Evolutionary conservation across 139 green algal genomes (phyloP), one percentile per base, ranked within the genome.

Genomic region (Closterium sp.): DNA sequence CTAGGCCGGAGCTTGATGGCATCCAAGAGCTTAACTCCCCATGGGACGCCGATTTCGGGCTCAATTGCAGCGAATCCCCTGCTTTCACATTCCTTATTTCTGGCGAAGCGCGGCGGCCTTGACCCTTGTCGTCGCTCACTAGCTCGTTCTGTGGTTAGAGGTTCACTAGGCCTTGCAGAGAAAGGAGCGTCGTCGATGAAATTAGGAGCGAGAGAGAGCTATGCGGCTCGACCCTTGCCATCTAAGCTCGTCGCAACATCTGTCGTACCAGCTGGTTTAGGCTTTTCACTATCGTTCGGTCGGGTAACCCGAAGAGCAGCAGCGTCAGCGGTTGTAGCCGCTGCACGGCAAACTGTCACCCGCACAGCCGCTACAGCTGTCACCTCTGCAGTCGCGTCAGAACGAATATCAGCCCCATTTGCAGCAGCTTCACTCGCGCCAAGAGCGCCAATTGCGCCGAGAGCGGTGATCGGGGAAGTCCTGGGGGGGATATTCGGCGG

Each of bases 401-500:
- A 76, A 76, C 55, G 55, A 19, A 76, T 19, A 76, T 16, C 55
- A 76, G 55, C 55, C 23, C 55, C 55, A 76, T 76, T 19, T 76
- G 55, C 25, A 76, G 55, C 55, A 28, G 12, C 55, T 16, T 76
- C 55, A 28, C 55, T 16, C 5, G 55, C 55, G 55, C 55, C 55
- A 76, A 76, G 25, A 76, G 55, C 55, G 55, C 55, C 55, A 19
- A 76, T 19, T 19, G 55, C 55, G 55, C 55, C 16, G 16, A 76
- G 25, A 76, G 55, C 55, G 25, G 55, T 19, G 55, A 76, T 92
- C 5, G 89, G 89, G 36, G 90, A 36, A 2, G 31, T 95, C 87
- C 89, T 95, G 6, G 93, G 92, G 30, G 88, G 88, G 25, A 55
- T 95, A 28, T 87, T 88, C 55, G 90, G 92, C 88, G 30, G 23